phyloP scores from a whole-genome alignment of 73 alveolate species.

The Tetrahymena elliotti region DNA sequence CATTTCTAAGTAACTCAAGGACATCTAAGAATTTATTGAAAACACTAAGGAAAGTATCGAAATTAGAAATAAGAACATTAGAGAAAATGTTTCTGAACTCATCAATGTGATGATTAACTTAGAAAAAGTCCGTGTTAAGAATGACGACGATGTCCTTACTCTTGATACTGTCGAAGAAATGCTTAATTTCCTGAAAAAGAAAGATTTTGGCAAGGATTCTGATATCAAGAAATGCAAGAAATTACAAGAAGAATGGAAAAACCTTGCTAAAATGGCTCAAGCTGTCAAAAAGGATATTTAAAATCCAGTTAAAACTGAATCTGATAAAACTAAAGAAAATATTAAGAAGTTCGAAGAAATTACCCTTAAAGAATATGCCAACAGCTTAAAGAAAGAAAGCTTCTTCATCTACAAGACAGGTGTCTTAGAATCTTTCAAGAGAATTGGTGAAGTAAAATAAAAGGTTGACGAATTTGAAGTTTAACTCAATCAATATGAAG shows the following conservation, averaged over 20 bases:
- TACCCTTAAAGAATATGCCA: conserved; percentile 74
- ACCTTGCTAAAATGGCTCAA: conserved; percentile 82
- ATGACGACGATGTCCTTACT: conserved; percentile 62
- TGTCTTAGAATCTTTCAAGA: conserved; percentile 70
- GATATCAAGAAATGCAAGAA: conserved; percentile 65
- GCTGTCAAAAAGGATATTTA: conserved; percentile 88
- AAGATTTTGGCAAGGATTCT: conserved; percentile 69
- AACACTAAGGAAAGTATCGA: conserved; percentile 62
- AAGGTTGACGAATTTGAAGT: conserved; percentile 72
- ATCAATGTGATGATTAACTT: conserved; percentile 70
- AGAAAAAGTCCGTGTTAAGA: conserved; percentile 55
- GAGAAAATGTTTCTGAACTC: conserved; percentile 69
- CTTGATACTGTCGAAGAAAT: conserved; percentile 77
- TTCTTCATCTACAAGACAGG: conserved; percentile 93
- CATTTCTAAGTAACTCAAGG: conserved; percentile 59
- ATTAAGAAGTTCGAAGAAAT: conserved; percentile 94
- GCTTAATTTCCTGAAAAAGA: conserved; percentile 57
- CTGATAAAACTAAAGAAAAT: conserved; percentile 82
- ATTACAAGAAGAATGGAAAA: conserved; percentile 71
- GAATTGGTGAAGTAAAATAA: conserved; percentile 59
- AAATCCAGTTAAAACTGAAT: conserved; percentile 85
- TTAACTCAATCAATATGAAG: conserved; percentile 69
- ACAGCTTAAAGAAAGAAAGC: conserved; percentile 86
- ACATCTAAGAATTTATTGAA: conserved; percentile 55
- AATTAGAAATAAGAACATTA: conserved; percentile 71